A percentile compares a stretch with the other conserved stretches of the same genome.
These are phyloP conservation scores for Curvularia lunata DNA, from an alignment of 2,329 filamentous ascomycete species.

Conservation along the genomic window DNA sequence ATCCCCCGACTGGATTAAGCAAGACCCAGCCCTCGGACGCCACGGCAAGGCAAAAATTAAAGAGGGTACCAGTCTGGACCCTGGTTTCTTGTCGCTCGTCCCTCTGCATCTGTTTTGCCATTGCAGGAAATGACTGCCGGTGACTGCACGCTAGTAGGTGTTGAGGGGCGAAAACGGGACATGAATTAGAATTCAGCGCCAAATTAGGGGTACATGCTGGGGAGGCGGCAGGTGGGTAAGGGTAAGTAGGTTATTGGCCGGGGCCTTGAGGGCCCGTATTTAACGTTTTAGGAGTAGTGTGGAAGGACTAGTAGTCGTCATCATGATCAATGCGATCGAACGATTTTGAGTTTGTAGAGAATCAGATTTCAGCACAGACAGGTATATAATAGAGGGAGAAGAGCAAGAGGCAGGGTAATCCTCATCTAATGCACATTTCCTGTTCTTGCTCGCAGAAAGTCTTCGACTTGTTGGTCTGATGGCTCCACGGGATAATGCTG, in stretches of 20 bases:
- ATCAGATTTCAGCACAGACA: background rate
- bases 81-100: too few relatives aligned
- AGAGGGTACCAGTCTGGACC: background rate
- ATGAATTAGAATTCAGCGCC: background rate
- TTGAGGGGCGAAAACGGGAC: background rate
- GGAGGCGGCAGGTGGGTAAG: background rate
- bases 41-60: background rate
- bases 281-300: background rate
- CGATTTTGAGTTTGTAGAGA: too few relatives aligned
- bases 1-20: background rate
- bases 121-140: too few relatives aligned
- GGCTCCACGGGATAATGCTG: background rate
- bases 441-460: constrained; percentile 30
- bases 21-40: too few relatives aligned
- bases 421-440: constrained; percentile 18
- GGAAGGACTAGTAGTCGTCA: background rate
- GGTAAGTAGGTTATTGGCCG: too few relatives aligned
- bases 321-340: background rate
- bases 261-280: background rate
- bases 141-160: background rate
- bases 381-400: too few relatives aligned
- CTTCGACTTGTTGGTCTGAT: constrained; percentile 27
- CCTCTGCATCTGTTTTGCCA: background rate
- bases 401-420: too few relatives aligned
- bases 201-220: background rate